Conservation (phyloP, 148 eudicot genomes). For the Mesembryanthemum crystallinum region DNA sequence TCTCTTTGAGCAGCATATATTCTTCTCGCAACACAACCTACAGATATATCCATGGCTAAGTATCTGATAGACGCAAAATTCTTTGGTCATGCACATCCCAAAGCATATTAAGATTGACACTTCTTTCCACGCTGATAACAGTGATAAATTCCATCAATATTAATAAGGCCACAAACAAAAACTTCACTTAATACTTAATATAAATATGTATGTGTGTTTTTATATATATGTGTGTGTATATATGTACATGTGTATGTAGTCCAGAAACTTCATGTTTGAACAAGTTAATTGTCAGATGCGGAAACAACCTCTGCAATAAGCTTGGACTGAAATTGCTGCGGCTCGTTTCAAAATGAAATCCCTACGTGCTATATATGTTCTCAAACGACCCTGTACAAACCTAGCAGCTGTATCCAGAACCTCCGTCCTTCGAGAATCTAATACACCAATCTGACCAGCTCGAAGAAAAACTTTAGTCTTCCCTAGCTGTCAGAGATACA, state of each 20-base stretch:
- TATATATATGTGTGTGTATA: too few species aligned
- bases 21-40: conserved; percentile 72
- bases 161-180: too few species aligned
- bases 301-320: conserved; percentile 81
- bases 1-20: conserved; percentile 45
- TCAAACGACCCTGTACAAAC: conserved; percentile 66
- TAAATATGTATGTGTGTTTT: too few species aligned
- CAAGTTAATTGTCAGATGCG: neutral
- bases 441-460: conserved; percentile 91
- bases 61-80: neutral
- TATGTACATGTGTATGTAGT: too few species aligned
- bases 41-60: conserved; percentile 20
- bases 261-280: neutral
- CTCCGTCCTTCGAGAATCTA: conserved; percentile 87
- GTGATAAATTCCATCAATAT: neutral
- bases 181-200: too few species aligned
- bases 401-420: conserved; percentile 83
- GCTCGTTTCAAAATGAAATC: conserved; percentile 52
- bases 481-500: conserved; percentile 58
- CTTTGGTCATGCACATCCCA: neutral
- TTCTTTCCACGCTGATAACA: too few species aligned
- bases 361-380: conserved; percentile 68
- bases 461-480: conserved; percentile 94
- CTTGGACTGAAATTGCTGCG: conserved; percentile 75
- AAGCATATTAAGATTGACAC: neutral